These are phyloP conservation scores for Citrus mangshanensis DNA, from an alignment of 345 rosid genomes.

Conservation along the genomic window DNA sequence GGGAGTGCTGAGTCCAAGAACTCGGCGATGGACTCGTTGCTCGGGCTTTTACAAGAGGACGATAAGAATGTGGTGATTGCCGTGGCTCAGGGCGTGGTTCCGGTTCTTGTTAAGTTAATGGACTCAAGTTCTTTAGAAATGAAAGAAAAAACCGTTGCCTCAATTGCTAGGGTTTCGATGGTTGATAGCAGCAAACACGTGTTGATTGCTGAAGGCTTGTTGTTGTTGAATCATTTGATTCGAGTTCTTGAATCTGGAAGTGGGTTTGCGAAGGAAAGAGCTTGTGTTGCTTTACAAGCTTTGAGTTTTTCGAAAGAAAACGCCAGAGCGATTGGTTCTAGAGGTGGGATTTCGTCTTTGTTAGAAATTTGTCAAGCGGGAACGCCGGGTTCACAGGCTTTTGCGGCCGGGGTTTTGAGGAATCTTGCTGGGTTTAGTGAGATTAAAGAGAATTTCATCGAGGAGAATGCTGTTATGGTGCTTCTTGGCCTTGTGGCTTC, in stretches of 20 bases:
- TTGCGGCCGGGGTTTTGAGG: constrained; percentile 81
- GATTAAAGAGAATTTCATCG: constrained; percentile 63
- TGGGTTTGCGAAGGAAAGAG: constrained; percentile 78
- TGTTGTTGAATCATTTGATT: constrained; percentile 67
- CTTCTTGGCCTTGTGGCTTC: constrained; percentile 59
- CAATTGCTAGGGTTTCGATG: constrained; percentile 63
- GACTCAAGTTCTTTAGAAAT: constrained; percentile 56
- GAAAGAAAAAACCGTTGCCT: constrained; percentile 75
- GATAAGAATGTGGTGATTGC: constrained; percentile 90
- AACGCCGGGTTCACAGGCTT: constrained; percentile 78
- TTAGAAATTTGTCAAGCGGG: constrained; percentile 80
- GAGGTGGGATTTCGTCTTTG: constrained; percentile 85
- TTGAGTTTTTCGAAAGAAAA: constrained; percentile 69
- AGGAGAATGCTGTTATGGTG: constrained; percentile 64
- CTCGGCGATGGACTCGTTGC: constrained; percentile 67
- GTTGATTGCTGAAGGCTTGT: constrained; percentile 69
- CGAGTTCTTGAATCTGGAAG: constrained; percentile 86
- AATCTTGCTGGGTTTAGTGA: constrained; percentile 60
- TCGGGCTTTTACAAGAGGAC: constrained; percentile 50
- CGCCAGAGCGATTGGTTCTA: constrained; percentile 74
- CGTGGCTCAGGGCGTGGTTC: constrained; percentile 87
- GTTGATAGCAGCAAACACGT: constrained; percentile 82
- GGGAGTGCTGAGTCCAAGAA: constrained; percentile 68
- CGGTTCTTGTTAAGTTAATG: constrained; percentile 61
- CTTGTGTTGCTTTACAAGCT: constrained; percentile 78